phyloP scores from a whole-genome alignment of 805 yeast species.

The Ogataea nonfermentans region DNA sequence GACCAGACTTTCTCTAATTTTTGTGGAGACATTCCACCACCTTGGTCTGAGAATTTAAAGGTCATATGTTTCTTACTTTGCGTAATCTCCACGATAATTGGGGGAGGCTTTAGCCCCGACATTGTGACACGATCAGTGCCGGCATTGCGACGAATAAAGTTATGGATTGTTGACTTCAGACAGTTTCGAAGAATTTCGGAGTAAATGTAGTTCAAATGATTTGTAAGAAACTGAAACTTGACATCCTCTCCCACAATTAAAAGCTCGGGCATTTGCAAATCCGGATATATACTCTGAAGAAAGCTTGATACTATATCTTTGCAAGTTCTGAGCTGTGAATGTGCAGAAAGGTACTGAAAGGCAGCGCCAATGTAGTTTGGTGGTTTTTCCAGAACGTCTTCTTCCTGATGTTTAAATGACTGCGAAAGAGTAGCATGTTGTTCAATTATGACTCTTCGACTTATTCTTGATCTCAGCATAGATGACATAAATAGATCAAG shows the following conservation, averaged over 20 bases:
- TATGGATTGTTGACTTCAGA: slow-evolving; percentile 71
- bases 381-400: slow-evolving; percentile 49
- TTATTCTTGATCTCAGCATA: slow-evolving; percentile 79
- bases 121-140: slow-evolving; percentile 16
- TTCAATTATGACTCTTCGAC: slow-evolving; percentile 86
- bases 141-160: slow-evolving; percentile 33
- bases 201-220: slow-evolving; percentile 81
- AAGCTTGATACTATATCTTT: slow-evolving; percentile 49
- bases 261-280: slow-evolving; percentile 66
- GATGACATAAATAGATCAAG: slow-evolving; percentile 75
- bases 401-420: slow-evolving; percentile 43
- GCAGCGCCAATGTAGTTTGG: slow-evolving; percentile 72
- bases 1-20: slow-evolving; percentile 75
- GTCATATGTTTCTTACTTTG: slow-evolving; percentile 64
- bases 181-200: slow-evolving; percentile 89
- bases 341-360: slow-evolving; percentile 74
- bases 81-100: slow-evolving; percentile 74
- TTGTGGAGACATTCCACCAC: slow-evolving; percentile 76
- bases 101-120: slow-evolving; percentile 46
- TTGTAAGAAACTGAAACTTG: slow-evolving; percentile 77
- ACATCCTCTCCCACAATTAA: slow-evolving; percentile 74
- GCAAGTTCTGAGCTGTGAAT: slow-evolving; percentile 59
- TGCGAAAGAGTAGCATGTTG: slow-evolving; percentile 82
- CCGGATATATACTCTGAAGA: slow-evolving; percentile 53
- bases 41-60: slow-evolving; percentile 82